Conservation (phyloP, 306 rosid species). For the Fragaria iinumae region DNA sequence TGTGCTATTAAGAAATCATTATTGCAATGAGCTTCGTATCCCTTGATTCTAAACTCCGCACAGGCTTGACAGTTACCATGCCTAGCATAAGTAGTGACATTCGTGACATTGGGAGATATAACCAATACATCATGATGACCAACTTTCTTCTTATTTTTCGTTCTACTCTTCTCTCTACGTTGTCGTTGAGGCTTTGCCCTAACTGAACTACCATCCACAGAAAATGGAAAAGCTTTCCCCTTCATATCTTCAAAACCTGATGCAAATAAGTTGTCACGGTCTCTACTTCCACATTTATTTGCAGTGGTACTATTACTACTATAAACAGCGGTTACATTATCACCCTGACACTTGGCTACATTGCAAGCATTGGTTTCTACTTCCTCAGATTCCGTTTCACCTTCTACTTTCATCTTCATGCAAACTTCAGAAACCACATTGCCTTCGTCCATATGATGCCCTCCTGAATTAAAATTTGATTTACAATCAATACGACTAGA, state of each 20-base stretch:
- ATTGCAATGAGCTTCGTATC: constrained; percentile 64
- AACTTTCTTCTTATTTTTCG: constrained; percentile 51
- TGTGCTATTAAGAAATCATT: constrained; percentile 79
- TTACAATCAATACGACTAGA: constrained; percentile 18
- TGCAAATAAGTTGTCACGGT: background rate
- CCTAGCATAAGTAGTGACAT: constrained; percentile 27
- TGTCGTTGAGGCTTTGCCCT: constrained; percentile 37
- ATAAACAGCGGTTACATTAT: constrained; percentile 20
- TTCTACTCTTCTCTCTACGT: constrained; percentile 22
- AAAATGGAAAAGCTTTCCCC: constrained; percentile 50
- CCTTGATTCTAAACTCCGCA: constrained; percentile 78
- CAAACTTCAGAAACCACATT: constrained; percentile 17
- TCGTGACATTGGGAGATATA: constrained; percentile 35
- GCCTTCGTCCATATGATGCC: constrained; percentile 11
- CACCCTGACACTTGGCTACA: constrained; percentile 2
- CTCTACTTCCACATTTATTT: constrained; percentile 26
- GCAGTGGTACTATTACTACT: constrained; percentile 26
- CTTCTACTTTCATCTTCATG: background rate
- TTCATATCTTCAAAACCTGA: constrained; percentile 37
- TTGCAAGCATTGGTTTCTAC: constrained; percentile 13
- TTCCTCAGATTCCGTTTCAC: constrained; percentile 6
- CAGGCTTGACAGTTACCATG: constrained; percentile 44
- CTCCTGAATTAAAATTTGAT: constrained; percentile 17
- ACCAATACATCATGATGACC: constrained; percentile 33
- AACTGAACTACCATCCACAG: constrained; percentile 33